Conservation (phyloP, 2,329 filamentous ascomycete genomes). For the Rachicladosporium sp. region DNA sequence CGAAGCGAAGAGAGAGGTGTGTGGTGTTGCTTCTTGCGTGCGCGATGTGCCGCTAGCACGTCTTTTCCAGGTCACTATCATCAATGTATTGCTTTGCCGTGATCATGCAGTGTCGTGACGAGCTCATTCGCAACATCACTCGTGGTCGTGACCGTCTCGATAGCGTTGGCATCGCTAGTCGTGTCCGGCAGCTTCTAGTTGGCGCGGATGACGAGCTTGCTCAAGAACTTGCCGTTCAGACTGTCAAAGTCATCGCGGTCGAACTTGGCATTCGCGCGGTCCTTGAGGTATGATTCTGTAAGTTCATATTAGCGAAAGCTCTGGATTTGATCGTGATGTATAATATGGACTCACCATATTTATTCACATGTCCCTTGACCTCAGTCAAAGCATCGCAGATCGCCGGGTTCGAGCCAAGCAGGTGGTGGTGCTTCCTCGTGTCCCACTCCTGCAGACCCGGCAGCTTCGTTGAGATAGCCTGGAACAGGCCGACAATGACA, state of each 20-base stretch:
- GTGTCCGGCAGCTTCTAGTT: slow-evolving; percentile 41
- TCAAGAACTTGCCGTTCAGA: slow-evolving; percentile 92
- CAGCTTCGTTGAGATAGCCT: slow-evolving; percentile 93
- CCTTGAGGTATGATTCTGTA: slow-evolving; percentile 74
- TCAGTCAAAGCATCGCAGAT: slow-evolving; percentile 95
- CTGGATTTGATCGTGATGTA: background rate
- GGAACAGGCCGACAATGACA: slow-evolving; percentile 92
- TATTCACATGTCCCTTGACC: slow-evolving; percentile 80
- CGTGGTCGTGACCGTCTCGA: too few relatives aligned
- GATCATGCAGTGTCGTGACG: too few relatives aligned
- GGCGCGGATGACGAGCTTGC: slow-evolving; percentile 88
- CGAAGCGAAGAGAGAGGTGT: too few relatives aligned
- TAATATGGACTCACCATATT: slow-evolving; percentile 63
- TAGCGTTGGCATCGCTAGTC: slow-evolving; percentile 1
- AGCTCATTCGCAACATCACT: too few relatives aligned
- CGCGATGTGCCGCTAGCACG: too few relatives aligned
- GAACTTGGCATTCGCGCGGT: slow-evolving; percentile 68
- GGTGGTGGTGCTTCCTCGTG: slow-evolving; percentile 75
- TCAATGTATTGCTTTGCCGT: too few relatives aligned
- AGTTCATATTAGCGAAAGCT: slow-evolving; percentile 7
- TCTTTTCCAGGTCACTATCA: too few relatives aligned
- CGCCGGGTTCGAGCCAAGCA: slow-evolving; percentile 80
- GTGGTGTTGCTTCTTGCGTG: too few relatives aligned
- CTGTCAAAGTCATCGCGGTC: slow-evolving; percentile 89
- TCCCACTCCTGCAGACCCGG: slow-evolving; percentile 92